phyloP scores from a whole-genome alignment of 305 asterid genomes.

The Plantago rigida region DNA sequence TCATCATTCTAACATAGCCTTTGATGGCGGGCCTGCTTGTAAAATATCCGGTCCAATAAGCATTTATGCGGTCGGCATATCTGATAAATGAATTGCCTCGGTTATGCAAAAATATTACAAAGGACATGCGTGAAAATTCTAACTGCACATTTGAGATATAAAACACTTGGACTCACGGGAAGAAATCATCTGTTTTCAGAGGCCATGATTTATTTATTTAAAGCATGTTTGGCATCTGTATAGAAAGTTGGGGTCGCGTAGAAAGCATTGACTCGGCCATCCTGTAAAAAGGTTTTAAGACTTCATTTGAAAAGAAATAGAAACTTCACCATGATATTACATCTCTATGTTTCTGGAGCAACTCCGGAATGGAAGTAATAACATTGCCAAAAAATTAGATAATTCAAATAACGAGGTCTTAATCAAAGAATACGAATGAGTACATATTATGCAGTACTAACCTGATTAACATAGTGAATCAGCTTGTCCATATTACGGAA shows the following conservation, averaged over 20 bases:
- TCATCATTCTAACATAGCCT: conserved; percentile 71
- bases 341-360: no score
- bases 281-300: conserved; percentile 41
- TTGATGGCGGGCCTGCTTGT: conserved; percentile 80
- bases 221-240: conserved; percentile 76
- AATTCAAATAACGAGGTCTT: neutral
- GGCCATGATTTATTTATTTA: conserved; percentile 84
- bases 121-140: neutral
- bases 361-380: no score
- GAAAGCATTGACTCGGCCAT: conserved; percentile 95
- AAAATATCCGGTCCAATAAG: conserved; percentile 96
- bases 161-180: conserved; percentile 61
- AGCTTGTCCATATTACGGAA: conserved; percentile 89
- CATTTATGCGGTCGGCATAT: conserved; percentile 79
- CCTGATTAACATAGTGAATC: conserved; percentile 85
- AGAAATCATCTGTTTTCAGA: conserved; percentile 75
- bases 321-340: conserved; percentile 2
- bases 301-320: conserved; percentile 1
- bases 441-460: conserved; percentile 33
- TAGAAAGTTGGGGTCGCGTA: conserved; percentile 89
- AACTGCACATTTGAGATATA: neutral
- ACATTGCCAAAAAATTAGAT: no score
- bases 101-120: conserved; percentile 12
- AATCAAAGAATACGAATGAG: neutral
- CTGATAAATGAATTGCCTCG: conserved; percentile 39